Evolutionary conservation across 2,329 filamentous ascomycete genomes (phyloP), one percentile per base, ranked within the genome.

Genomic region (Fusarium sp.): DNA sequence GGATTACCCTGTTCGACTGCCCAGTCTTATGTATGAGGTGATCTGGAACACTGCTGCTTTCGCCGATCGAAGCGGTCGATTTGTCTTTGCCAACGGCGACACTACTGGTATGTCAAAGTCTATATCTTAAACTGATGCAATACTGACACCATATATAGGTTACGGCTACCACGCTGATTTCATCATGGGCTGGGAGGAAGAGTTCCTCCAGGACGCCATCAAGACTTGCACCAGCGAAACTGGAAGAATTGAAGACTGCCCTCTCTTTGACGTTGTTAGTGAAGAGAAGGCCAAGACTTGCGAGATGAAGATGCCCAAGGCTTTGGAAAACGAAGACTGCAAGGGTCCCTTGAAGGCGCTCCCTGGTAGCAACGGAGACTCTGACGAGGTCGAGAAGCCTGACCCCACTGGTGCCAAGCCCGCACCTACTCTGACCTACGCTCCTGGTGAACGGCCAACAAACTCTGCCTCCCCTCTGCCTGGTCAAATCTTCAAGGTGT

Each of bases 91-190:
- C 51, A 94, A 94, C 73, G 93, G 93, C 66, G 94, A 98, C 75
- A 85, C 88, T 27, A 90, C 90, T 73, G 91, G 91, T 88, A 83
- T 75, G 84, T 77, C 20, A 44, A 14, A 8, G 18, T 18, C 16
- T 20, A 44, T 34, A 12, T 34, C 24, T 32, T 27, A 10, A 2
- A 16, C 9, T 7, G 4, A 29, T 32, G 14, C 77, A 87, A 95
- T 76, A 92, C 86, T 59, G 92, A 97, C 76, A 94, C 95, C 80
- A 90, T 94, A 75, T 42, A 29, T 56, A 91, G 91, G 93, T 49
- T 92, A 85, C 72, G 91, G 92, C 37, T 93, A 93, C 78, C 88
- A 96, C 76, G 93, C 86, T 51, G 93, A 97, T 77, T 96, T 96
- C 81, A 90, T 95, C 74, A 90, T 86, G 77, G 93, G 92, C 29